phyloP scores from a whole-genome alignment of 2,329 filamentous ascomycete genomes.

The Xylariaceae sp. region DNA sequence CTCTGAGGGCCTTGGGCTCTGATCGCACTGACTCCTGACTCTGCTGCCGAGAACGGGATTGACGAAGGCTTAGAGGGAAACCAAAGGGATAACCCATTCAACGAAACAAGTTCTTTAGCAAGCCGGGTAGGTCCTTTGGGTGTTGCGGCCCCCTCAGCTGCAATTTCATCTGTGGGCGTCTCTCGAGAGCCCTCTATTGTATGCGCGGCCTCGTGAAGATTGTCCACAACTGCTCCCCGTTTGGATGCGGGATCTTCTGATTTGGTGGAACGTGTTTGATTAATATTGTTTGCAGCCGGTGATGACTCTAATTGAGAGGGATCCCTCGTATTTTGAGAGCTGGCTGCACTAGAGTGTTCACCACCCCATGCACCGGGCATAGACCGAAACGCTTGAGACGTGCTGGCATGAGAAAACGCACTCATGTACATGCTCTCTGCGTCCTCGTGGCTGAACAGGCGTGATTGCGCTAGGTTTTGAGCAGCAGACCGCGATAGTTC shows the following conservation, averaged over 20 bases:
- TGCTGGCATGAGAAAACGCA: conserved; percentile 51
- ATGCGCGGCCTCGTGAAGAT: conserved; percentile 25
- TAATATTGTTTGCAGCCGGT: neutral
- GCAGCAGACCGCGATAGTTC: conserved; percentile 28
- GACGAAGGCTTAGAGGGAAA: conserved; percentile 49
- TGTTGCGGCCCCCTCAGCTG: conserved; percentile 42
- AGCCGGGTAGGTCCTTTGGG: conserved; percentile 52
- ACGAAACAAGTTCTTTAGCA: conserved; percentile 51
- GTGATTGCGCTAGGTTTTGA: conserved; percentile 58
- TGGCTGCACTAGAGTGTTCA: conserved; percentile 30
- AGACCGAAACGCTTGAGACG: conserved; percentile 28
- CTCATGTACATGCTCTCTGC: conserved; percentile 87
- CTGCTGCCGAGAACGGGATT: conserved; percentile 35
- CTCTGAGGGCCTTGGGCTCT: conserved; percentile 14
- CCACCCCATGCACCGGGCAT: conserved; percentile 55
- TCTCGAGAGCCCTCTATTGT: conserved; percentile 10
- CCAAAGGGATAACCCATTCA: conserved; percentile 51
- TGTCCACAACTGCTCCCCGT: conserved; percentile 15
- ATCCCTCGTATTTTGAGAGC: conserved; percentile 18
- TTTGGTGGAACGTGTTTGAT: neutral
- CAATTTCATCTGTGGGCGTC: conserved; percentile 11
- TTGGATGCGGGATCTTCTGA: neutral
- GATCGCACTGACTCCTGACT: neutral
- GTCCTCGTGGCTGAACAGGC: conserved; percentile 72
- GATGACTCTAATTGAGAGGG: conserved; percentile 2